phyloP scores from a whole-genome alignment of 1,284 basidiomycete species.

The Trametes hirsuta region DNA sequence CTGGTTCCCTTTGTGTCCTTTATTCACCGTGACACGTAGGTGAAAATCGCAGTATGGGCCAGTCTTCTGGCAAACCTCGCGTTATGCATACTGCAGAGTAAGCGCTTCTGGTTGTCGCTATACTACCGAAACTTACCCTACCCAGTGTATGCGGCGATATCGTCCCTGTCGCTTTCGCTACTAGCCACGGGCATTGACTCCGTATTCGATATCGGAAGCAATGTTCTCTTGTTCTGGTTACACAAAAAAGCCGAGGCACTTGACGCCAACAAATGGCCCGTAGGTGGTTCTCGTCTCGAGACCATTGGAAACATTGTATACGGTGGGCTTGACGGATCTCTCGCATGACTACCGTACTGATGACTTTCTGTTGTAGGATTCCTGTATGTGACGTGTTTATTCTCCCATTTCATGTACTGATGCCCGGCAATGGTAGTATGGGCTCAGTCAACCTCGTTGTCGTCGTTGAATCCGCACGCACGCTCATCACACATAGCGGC shows the following conservation, averaged over 20 bases:
- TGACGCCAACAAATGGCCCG: constrained; percentile 88
- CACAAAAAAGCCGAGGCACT: constrained; percentile 76
- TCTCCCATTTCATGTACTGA: not conserved
- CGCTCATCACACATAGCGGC: constrained; percentile 60
- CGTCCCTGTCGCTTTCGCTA: constrained; percentile 84
- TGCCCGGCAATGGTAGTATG: constrained; percentile 58
- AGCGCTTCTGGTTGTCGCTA: constrained; percentile 26
- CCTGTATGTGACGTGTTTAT: constrained; percentile 50
- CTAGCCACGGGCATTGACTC: constrained; percentile 91
- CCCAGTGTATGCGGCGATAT: constrained; percentile 85
- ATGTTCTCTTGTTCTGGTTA: constrained; percentile 82
- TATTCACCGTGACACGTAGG: constrained; percentile 42
- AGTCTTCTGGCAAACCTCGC: constrained; percentile 79
- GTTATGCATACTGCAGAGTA: constrained; percentile 72
- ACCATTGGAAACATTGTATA: constrained; percentile 93
- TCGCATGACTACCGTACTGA: not conserved
- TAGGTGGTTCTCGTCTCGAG: constrained; percentile 88
- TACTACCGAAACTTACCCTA: not conserved
- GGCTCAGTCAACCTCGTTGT: constrained; percentile 84
- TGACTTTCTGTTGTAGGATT: constrained; percentile 51
- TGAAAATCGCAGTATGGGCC: constrained; percentile 87
- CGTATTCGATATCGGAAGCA: constrained; percentile 91
- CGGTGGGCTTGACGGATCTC: constrained; percentile 48
- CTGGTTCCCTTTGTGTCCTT: not conserved
- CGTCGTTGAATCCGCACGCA: constrained; percentile 81